phyloP scores from a whole-genome alignment of 352 stramenopile genomes.

The Globisporangium irregulare region DNA sequence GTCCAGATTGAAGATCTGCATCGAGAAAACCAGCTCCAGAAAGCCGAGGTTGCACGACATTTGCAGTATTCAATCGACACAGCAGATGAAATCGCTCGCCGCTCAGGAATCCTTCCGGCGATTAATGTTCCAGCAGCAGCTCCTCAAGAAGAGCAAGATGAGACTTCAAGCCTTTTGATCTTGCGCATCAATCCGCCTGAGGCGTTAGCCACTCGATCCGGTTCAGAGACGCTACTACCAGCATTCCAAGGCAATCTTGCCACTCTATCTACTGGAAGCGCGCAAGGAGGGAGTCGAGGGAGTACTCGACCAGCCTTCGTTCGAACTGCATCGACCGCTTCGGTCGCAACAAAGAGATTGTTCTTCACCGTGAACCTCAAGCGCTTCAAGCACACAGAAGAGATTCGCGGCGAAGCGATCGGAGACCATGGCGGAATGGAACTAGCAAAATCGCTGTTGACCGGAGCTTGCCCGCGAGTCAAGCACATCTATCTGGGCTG shows the following conservation, averaged over 20 bases:
- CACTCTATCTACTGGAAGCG: not conserved
- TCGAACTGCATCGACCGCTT: not conserved
- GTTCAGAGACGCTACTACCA: constrained; percentile 6
- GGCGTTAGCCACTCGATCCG: not conserved
- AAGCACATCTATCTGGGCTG: constrained; percentile 56
- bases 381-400: constrained; percentile 67
- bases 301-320: not conserved
- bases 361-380: constrained; percentile 77
- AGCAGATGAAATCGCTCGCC: constrained; percentile 43
- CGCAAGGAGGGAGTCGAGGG: not conserved
- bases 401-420: constrained; percentile 55
- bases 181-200: constrained; percentile 38
- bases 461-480: constrained; percentile 59
- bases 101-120: constrained; percentile 47
- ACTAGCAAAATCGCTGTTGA: constrained; percentile 57
- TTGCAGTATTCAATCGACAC: constrained; percentile 33
- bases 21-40: constrained; percentile 8
- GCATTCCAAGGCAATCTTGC: constrained; percentile 7
- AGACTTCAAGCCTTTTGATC: constrained; percentile 47
- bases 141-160: constrained; percentile 39
- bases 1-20: constrained; percentile 17
- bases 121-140: constrained; percentile 41
- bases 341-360: constrained; percentile 31
- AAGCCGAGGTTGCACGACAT: constrained; percentile 8
- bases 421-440: constrained; percentile 53